Percentiles rank a stretch among this genome's conserved stretches.
Evolutionary conservation across 495 filamentous ascomycete species (phyloP).

Genomic region (Neurospora sp.): DNA sequence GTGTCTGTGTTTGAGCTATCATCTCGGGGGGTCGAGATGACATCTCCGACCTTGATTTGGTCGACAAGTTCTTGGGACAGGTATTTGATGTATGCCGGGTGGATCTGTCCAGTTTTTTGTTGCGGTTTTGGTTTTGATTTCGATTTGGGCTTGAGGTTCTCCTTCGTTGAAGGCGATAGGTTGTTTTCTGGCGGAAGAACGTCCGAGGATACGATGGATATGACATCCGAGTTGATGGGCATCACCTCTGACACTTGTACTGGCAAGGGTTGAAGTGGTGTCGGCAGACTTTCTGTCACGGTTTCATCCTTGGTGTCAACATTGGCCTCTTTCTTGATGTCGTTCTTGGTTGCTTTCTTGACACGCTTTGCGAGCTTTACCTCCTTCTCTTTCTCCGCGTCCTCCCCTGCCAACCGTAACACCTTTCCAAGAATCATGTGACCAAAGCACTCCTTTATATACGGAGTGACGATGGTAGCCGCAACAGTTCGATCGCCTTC

Average conservation of each 20-base stretch:
- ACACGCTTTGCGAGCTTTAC: background rate
- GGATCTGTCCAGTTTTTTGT: background rate
- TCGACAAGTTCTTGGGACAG: slow-evolving; percentile 2
- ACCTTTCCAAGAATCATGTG: slow-evolving; percentile 48
- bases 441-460: slow-evolving; percentile 52
- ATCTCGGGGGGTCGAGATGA: slow-evolving; percentile 34
- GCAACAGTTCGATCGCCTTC: background rate
- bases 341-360: background rate
- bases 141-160: background rate
- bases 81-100: background rate
- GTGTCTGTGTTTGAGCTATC: slow-evolving; percentile 27
- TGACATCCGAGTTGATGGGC: background rate
- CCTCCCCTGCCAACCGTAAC: slow-evolving; percentile 20
- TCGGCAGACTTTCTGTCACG: background rate
- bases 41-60: slow-evolving; percentile 26
- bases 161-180: background rate
- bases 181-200: background rate
- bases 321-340: background rate
- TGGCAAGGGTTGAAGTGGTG: background rate
- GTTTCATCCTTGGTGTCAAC: background rate
- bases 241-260: background rate
- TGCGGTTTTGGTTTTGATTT: background rate
- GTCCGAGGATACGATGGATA: background rate
- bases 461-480: slow-evolving; percentile 58
- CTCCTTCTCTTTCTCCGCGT: background rate